Percentiles rank a stretch among this genome's conserved stretches.
phyloP scores from a whole-genome alignment of 352 stramenopile genomes.

The Pythium volutum region DNA sequence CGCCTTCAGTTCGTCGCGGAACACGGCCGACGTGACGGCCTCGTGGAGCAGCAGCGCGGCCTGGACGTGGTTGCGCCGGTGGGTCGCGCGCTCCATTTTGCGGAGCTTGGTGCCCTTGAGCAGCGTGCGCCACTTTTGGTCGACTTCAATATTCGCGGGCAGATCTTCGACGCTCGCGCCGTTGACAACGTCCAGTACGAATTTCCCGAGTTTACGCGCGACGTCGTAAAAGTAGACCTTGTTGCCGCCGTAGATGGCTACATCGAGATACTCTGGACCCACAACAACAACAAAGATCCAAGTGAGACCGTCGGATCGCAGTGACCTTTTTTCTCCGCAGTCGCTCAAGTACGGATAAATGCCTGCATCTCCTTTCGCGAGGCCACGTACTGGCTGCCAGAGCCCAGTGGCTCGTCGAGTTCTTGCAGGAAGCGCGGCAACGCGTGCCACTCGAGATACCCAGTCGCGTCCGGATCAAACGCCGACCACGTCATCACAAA shows the following conservation, averaged over 20 bases:
- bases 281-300: background rate
- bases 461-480: slow-evolving; percentile 80
- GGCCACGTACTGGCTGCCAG: slow-evolving; percentile 37
- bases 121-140: slow-evolving; percentile 50
- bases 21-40: slow-evolving; percentile 49
- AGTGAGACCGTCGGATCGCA: too few species aligned
- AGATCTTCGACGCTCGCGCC: slow-evolving; percentile 40
- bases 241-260: slow-evolving; percentile 50
- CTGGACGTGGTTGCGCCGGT: slow-evolving; percentile 52
- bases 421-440: slow-evolving; percentile 62
- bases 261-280: slow-evolving; percentile 39
- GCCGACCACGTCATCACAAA: slow-evolving; percentile 72
- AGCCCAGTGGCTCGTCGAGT: slow-evolving; percentile 65
- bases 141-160: slow-evolving; percentile 42
- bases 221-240: slow-evolving; percentile 61
- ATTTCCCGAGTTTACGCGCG: slow-evolving; percentile 51
- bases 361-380: slow-evolving; percentile 48
- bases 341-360: slow-evolving; percentile 38
- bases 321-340: too few species aligned
- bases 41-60: slow-evolving; percentile 46
- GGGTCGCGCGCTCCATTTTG: slow-evolving; percentile 44
- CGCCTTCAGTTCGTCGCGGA: slow-evolving; percentile 53
- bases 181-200: slow-evolving; percentile 57
- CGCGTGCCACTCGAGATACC: slow-evolving; percentile 63
- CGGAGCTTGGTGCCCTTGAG: slow-evolving; percentile 49